Evolutionary conservation across 1,284 basidiomycete genomes (phyloP).

Genomic region (Ganoderma lucidum): DNA sequence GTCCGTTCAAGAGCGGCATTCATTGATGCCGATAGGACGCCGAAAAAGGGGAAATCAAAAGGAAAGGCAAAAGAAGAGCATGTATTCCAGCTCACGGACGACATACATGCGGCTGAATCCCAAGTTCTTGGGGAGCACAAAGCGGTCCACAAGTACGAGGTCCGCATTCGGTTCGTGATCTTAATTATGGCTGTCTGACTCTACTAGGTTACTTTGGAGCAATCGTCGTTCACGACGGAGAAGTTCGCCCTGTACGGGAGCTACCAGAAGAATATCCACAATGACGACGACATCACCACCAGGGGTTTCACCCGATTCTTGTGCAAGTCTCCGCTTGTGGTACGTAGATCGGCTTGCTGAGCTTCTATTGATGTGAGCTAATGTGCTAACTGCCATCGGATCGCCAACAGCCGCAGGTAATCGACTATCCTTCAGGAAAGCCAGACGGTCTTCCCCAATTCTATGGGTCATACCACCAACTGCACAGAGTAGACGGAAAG

Average conservation of each 20-base stretch:
- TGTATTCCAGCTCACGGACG: conserved; percentile 48
- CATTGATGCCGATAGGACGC: conserved; percentile 1
- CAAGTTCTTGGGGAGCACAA: conserved; percentile 35
- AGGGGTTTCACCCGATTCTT: conserved; percentile 77
- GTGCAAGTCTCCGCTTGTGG: conserved; percentile 7
- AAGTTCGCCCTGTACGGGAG: conserved; percentile 81
- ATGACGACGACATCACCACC: conserved; percentile 64
- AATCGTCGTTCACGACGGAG: conserved; percentile 78
- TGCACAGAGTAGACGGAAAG: conserved; percentile 83
- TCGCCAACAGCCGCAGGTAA: conserved; percentile 50
- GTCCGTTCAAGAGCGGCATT: not conserved
- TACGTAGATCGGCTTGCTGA: not conserved
- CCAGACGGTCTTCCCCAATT: conserved; percentile 68
- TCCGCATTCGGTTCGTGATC: conserved; percentile 37
- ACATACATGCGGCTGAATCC: conserved; percentile 57
- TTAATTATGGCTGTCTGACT: not conserved
- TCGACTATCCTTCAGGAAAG: conserved; percentile 60
- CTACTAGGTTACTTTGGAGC: conserved; percentile 74
- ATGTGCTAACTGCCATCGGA: not conserved
- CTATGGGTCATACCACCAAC: conserved; percentile 89
- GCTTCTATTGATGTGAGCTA: not conserved
- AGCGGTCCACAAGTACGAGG: conserved; percentile 60
- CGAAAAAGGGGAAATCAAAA: conserved; percentile 7
- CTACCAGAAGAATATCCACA: conserved; percentile 84
- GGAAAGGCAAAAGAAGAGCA: conserved; percentile 16